Evolutionary conservation across 2,329 filamentous ascomycete species (phyloP).

Genomic region (Hypoxylon sp.): DNA sequence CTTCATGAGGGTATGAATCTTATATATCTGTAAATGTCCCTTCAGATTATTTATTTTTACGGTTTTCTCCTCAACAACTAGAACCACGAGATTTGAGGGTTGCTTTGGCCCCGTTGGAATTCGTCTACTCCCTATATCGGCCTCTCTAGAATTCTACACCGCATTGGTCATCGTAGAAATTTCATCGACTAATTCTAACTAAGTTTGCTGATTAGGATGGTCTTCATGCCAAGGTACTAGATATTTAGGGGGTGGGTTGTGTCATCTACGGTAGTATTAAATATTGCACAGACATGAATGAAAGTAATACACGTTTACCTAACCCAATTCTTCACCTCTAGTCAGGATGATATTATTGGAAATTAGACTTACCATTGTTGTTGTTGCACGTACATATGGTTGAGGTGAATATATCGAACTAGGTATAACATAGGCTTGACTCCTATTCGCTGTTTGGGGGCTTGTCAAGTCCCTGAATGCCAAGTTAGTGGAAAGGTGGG

Average conservation of each 20-base stretch:
- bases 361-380: not conserved
- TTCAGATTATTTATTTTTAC: not conserved
- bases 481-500: conserved; percentile 12
- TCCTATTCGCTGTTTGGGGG: conserved; percentile 10
- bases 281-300: not conserved
- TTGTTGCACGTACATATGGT: conserved; percentile 1
- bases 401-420: not conserved
- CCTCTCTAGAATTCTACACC: not conserved
- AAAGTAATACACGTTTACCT: not conserved
- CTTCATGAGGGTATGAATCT: not conserved
- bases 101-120: not conserved
- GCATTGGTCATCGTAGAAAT: not conserved
- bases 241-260: conserved; percentile 26
- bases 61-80: not conserved
- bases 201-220: conserved; percentile 21
- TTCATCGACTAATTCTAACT: conserved; percentile 5
- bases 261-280: conserved; percentile 10
- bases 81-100: not conserved
- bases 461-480: conserved; percentile 10
- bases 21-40: not conserved
- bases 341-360: conserved; percentile 4
- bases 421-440: conserved; percentile 3
- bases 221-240: conserved; percentile 29
- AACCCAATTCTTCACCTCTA: not conserved
- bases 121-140: not conserved